Percentiles rank a stretch among this genome's conserved stretches.
Conservation (phyloP, 352 stramenopile species). For the Peronospora belbahrii region DNA sequence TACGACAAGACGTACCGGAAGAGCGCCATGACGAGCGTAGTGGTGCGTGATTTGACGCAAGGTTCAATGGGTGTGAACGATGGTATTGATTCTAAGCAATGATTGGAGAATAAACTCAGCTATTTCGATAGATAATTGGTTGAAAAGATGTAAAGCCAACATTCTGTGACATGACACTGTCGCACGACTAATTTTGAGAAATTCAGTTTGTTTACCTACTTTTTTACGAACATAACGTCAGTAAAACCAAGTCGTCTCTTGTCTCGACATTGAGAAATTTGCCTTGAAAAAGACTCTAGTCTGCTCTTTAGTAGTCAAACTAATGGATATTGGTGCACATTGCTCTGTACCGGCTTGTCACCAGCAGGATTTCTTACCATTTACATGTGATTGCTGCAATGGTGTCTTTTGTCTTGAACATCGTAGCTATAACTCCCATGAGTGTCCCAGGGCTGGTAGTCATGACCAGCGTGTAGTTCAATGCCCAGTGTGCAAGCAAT, state of each 20-base stretch:
- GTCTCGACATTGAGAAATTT: too few species aligned
- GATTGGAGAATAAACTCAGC: constrained; percentile 29
- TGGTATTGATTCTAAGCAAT: neutral
- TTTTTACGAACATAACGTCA: too few species aligned
- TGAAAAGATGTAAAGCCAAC: too few species aligned
- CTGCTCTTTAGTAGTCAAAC: too few species aligned
- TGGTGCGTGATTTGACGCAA: constrained; percentile 16
- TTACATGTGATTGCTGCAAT: constrained; percentile 77
- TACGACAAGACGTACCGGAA: constrained; percentile 28
- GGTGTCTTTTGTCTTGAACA: constrained; percentile 81
- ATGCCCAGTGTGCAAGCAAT: constrained; percentile 57
- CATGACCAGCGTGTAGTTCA: constrained; percentile 63
- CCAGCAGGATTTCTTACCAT: constrained; percentile 82
- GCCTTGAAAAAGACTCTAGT: too few species aligned
- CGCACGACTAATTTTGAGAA: too few species aligned
- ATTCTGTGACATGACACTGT: too few species aligned
- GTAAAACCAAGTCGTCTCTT: too few species aligned
- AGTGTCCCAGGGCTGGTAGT: constrained; percentile 52
- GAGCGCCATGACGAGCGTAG: constrained; percentile 27
- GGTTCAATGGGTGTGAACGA: constrained; percentile 25
- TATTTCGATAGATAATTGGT: too few species aligned
- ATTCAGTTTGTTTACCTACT: too few species aligned
- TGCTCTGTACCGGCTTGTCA: constrained; percentile 56
- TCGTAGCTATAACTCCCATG: constrained; percentile 69
- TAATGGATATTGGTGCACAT: constrained; percentile 72